These are phyloP conservation scores for Phaffomyces thermotolerans DNA, from an alignment of 805 yeast genomes.

Conservation along the genomic window DNA sequence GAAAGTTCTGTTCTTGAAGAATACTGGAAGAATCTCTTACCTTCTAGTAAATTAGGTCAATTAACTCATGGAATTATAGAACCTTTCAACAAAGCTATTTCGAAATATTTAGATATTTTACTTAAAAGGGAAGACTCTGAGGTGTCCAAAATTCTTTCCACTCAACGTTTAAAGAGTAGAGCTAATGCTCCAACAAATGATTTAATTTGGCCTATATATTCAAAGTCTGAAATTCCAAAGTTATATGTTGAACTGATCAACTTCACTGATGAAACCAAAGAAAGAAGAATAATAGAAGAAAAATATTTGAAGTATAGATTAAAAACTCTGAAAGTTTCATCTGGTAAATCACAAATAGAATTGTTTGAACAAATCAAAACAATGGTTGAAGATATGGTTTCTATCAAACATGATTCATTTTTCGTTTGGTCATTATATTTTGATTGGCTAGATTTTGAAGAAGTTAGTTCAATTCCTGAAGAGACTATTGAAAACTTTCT, in stretches of 20 bases:
- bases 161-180: slow-evolving; percentile 37
- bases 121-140: slow-evolving; percentile 33
- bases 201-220: slow-evolving; percentile 40
- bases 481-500: slow-evolving; percentile 44
- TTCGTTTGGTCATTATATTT: slow-evolving; percentile 68
- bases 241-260: slow-evolving; percentile 53
- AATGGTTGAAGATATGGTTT: slow-evolving; percentile 64
- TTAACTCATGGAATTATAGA: slow-evolving; percentile 41
- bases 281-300: slow-evolving; percentile 54
- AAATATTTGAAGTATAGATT: slow-evolving; percentile 50
- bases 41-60: slow-evolving; percentile 50
- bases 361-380: slow-evolving; percentile 40
- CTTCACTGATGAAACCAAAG: slow-evolving; percentile 50
- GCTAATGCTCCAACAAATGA: slow-evolving; percentile 24
- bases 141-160: slow-evolving; percentile 35
- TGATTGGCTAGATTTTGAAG: slow-evolving; percentile 61
- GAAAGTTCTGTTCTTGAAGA: slow-evolving; percentile 32
- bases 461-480: slow-evolving; percentile 42
- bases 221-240: slow-evolving; percentile 42
- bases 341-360: slow-evolving; percentile 33
- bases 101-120: slow-evolving; percentile 35
- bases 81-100: slow-evolving; percentile 38
- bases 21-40: slow-evolving; percentile 45
- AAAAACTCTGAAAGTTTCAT: slow-evolving; percentile 45
- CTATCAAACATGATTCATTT: slow-evolving; percentile 52